A percentile compares a stretch with the other conserved stretches of the same genome.
These are phyloP conservation scores for Fusarium caatingaense DNA, from an alignment of 2,329 filamentous ascomycete species.

Conservation along the genomic window DNA sequence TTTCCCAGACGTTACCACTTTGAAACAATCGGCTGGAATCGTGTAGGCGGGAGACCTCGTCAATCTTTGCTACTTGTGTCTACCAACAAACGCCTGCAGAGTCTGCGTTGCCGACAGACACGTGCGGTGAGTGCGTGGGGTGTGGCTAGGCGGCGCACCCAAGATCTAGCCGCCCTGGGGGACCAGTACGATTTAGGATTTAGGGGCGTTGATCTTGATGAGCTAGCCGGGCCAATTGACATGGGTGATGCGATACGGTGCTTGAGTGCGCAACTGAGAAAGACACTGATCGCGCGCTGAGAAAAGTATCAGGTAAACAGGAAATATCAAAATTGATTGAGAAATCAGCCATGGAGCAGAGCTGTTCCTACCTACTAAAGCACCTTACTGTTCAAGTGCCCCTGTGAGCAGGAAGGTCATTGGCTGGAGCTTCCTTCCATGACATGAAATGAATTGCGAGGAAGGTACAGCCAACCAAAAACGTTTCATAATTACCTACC, in stretches of 20 bases:
- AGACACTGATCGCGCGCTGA: background rate
- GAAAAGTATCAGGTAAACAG: background rate
- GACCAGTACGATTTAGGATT: conserved; percentile 26
- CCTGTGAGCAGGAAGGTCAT: background rate
- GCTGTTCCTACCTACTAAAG: background rate
- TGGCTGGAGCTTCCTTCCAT: background rate
- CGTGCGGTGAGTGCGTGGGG: conserved; percentile 18
- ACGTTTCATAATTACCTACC: background rate
- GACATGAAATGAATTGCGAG: background rate
- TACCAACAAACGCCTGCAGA: conserved; percentile 8
- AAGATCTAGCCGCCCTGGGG: conserved; percentile 36
- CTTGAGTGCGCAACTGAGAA: background rate
- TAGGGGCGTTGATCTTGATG: conserved; percentile 31
- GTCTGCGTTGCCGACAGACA: conserved; percentile 18
- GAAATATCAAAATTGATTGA: background rate
- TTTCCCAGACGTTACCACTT: conserved; percentile 11
- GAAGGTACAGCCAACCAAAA: background rate
- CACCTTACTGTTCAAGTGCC: background rate
- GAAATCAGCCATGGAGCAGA: background rate
- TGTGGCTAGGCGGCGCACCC: conserved; percentile 6
- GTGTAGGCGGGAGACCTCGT: conserved; percentile 19
- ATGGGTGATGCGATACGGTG: conserved; percentile 8
- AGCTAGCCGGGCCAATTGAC: conserved; percentile 14
- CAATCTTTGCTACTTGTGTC: conserved; percentile 38
- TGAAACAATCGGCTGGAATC: conserved; percentile 28